These are phyloP conservation scores for Nadsonia starkeyi-henricii DNA, from an alignment of 1,139 yeast species.

Conservation along the genomic window DNA sequence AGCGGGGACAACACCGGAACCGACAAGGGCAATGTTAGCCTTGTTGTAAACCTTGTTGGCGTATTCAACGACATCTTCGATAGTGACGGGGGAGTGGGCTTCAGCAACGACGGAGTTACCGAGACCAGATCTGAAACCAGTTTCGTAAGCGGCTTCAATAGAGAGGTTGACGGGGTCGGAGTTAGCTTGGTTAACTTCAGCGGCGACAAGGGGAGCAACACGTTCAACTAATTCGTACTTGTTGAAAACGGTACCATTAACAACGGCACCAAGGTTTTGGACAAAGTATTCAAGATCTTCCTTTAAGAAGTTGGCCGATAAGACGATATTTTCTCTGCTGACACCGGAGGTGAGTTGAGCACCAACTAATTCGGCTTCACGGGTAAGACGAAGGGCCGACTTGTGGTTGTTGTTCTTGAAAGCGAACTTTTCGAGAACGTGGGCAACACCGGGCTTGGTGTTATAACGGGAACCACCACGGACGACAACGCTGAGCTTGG, in stretches of 20 bases:
- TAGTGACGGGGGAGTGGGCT: conserved; percentile 41
- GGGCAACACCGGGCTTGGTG: conserved; percentile 67
- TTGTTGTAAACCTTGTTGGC: conserved; percentile 59
- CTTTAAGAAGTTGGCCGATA: conserved; percentile 70
- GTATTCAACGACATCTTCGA: conserved; percentile 53
- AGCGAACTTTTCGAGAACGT: conserved; percentile 69
- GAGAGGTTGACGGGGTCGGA: conserved; percentile 46
- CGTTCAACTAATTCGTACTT: conserved; percentile 66
- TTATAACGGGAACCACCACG: conserved; percentile 77
- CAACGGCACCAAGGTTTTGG: conserved; percentile 67
- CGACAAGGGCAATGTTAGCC: conserved; percentile 58
- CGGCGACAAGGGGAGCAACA: conserved; percentile 64
- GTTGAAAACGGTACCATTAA: conserved; percentile 59
- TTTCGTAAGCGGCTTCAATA: conserved; percentile 64
- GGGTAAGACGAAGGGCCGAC: conserved; percentile 82
- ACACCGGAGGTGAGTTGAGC: conserved; percentile 58
- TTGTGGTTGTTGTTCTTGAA: conserved; percentile 70
- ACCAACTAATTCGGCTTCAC: conserved; percentile 91
- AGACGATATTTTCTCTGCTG: conserved; percentile 72
- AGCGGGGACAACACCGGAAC: conserved; percentile 57
- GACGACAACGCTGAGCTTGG: conserved; percentile 65
- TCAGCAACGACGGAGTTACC: conserved; percentile 75
- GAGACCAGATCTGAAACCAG: conserved; percentile 77
- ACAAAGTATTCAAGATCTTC: conserved; percentile 88
- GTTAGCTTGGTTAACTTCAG: conserved; percentile 34